Base-by-base conservation (phyloP, 352 stramenopile genomes). In the Phytopythium mirpurense region DNA sequence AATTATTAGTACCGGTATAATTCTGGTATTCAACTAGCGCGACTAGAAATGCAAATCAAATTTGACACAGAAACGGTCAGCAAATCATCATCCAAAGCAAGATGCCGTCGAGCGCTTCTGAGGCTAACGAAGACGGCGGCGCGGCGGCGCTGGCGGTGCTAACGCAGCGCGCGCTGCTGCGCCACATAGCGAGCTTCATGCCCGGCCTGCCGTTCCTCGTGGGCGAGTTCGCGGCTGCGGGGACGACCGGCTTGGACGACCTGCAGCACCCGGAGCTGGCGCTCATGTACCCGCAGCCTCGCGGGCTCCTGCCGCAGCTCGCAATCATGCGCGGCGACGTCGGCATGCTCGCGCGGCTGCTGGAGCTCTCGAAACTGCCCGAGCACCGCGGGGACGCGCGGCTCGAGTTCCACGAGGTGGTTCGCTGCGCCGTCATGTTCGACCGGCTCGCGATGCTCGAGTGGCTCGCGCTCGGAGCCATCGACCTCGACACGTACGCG, bases 381-480 rank as follows among this genome's bases (percentile, higher is more conserved):
- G 56, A 68, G 29, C 48, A 68, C n/a, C 18, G 10, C 2, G 24
- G 29, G 27, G 64, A 71, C 49, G 45, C 59, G 10, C 46, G 53
- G 6, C 60, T 71, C 18, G 52, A 71, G 41, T 71, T 71, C 41
- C 46, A 66, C 56, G 63, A 71, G 37, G 63, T 68, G 11, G 51
- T 71, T 16, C 63, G 63, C 38, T 71, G 63, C 41, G 60, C 63
- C 18, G 56, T 71, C 48, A 62, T 71, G 60, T 63, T 71, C 15
- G 49, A 66, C 23, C 48, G 49, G 14, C 41, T 65, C 9, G 19
- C 61, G 6, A 44, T 56, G 23, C 31, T 71, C 51, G 54, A 60
- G 14, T 71, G 63, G 63, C 50, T 71, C 40, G 38, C 38, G 23
- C 11, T 42, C 23, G 42, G 15, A 1, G 27, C 26, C 2, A 60